These are phyloP conservation scores for Nothomitra cinnamomea DNA, from an alignment of 2,329 filamentous ascomycete species.

Conservation along the genomic window DNA sequence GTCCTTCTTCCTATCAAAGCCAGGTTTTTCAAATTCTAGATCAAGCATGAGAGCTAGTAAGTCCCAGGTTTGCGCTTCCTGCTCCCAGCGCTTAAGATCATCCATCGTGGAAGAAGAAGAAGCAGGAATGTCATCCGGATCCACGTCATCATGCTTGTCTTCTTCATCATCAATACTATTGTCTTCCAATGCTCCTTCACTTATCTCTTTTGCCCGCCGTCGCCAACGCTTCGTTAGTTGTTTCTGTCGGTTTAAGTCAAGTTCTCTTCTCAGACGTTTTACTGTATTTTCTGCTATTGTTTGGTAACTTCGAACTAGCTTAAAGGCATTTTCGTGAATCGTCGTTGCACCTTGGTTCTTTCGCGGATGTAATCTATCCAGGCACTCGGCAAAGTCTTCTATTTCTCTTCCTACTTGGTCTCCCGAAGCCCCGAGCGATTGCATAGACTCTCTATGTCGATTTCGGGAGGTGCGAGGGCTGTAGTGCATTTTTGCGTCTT, in stretches of 20 bases:
- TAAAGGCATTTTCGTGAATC: conserved; percentile 47
- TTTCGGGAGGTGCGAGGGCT: neutral
- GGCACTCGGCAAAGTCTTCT: conserved; percentile 65
- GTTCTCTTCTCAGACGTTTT: conserved; percentile 26
- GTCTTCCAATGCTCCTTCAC: neutral
- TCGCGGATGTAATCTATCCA: conserved; percentile 55
- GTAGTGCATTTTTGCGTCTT: neutral
- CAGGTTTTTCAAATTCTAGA: conserved; percentile 40
- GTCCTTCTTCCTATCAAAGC: conserved; percentile 17
- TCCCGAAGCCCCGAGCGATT: conserved; percentile 24
- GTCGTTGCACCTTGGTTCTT: conserved; percentile 32
- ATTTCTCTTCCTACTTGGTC: conserved; percentile 64
- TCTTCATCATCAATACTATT: neutral
- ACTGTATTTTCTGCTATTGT: conserved; percentile 35
- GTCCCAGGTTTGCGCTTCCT: conserved; percentile 84
- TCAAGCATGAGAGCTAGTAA: conserved; percentile 60
- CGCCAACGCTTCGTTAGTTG: conserved; percentile 7
- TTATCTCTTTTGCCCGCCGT: conserved; percentile 6
- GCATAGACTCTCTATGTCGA: neutral
- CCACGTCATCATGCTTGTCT: neutral
- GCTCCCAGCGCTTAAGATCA: conserved; percentile 49
- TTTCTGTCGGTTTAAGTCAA: conserved; percentile 23
- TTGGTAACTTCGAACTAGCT: conserved; percentile 47
- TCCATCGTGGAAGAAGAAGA: conserved; percentile 3
- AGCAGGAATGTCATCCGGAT: neutral